These are phyloP conservation scores for Neoscytalidium dimidiatum DNA, from an alignment of 2,329 filamentous ascomycete species.

Conservation along the genomic window DNA sequence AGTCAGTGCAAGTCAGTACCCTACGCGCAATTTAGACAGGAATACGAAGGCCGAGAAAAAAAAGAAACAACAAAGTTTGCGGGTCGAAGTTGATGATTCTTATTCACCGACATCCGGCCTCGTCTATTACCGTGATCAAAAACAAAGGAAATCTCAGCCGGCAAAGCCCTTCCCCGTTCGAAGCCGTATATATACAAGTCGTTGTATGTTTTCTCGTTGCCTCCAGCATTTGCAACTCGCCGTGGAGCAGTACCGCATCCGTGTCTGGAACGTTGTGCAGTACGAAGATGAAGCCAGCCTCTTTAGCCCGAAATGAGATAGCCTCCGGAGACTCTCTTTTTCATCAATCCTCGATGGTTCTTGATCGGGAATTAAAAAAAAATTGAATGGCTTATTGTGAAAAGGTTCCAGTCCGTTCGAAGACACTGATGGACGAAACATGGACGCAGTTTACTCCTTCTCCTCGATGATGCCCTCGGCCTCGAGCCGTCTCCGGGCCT, in stretches of 20 bases:
- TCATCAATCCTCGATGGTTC: neutral
- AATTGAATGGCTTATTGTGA: neutral
- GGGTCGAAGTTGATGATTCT: conserved; percentile 12
- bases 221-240: neutral
- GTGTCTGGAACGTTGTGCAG: neutral
- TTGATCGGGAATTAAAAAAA: neutral
- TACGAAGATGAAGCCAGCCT: neutral
- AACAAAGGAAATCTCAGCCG: conserved; percentile 1
- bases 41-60: neutral
- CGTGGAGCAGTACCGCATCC: conserved; percentile 6
- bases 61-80: neutral
- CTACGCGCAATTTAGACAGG: neutral
- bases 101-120: conserved; percentile 10
- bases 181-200: conserved; percentile 15
- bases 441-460: neutral
- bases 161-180: neutral
- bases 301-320: conserved; percentile 10
- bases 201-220: conserved; percentile 13
- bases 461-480: conserved; percentile 91
- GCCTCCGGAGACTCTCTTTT: neutral
- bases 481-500: conserved; percentile 92
- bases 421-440: neutral
- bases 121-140: conserved; percentile 15
- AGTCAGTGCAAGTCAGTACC: neutral
- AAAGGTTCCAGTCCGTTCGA: neutral